These are phyloP conservation scores for Pigoraptor vietnamica DNA, from an alignment of 78 protist species.

Conservation along the genomic window DNA sequence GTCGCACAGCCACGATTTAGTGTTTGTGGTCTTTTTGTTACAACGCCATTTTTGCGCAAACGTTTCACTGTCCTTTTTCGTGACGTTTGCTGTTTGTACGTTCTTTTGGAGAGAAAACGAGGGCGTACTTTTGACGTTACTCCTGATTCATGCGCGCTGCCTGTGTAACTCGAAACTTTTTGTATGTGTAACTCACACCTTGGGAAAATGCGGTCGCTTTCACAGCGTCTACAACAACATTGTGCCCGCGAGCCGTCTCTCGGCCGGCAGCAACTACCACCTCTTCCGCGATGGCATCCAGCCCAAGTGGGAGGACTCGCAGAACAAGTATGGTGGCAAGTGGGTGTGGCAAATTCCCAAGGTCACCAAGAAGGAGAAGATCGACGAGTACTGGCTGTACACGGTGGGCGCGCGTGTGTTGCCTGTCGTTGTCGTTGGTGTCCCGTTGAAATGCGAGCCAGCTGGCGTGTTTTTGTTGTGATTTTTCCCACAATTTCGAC, in stretches of 20 bases:
- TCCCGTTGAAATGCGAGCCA: neutral
- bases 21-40: neutral
- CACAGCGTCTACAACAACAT: slow-evolving; percentile 38
- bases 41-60: too few relatives aligned
- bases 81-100: too few relatives aligned
- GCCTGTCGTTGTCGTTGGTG: neutral
- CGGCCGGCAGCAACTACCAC: slow-evolving; percentile 33
- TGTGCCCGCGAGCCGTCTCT: slow-evolving; percentile 21
- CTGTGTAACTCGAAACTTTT: too few relatives aligned
- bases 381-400: slow-evolving; percentile 30
- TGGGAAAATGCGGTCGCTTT: too few relatives aligned
- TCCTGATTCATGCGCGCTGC: neutral
- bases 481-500: too few relatives aligned
- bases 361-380: neutral
- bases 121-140: too few relatives aligned
- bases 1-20: too few relatives aligned
- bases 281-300: slow-evolving; percentile 55
- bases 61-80: too few relatives aligned
- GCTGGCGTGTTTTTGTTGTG: neutral
- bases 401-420: neutral
- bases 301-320: slow-evolving; percentile 62
- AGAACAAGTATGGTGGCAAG: slow-evolving; percentile 49
- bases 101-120: too few relatives aligned
- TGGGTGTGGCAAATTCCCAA: slow-evolving; percentile 28
- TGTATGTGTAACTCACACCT: too few relatives aligned